Percentiles rank a stretch among this genome's conserved stretches.
Conservation (phyloP, 805 yeast species). For the Pichia manshurica region DNA sequence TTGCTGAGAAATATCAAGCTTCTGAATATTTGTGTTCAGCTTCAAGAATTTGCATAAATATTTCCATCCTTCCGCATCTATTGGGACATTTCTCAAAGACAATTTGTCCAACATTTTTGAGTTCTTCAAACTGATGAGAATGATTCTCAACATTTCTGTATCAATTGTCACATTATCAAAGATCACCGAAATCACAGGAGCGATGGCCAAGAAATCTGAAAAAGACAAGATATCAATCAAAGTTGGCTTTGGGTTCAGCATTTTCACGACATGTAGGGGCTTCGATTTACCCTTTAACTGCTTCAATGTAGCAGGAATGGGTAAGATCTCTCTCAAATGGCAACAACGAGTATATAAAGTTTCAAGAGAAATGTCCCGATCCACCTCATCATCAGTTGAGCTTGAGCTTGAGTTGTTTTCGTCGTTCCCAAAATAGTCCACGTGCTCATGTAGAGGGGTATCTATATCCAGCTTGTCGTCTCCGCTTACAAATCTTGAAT, state of each 20-base stretch:
- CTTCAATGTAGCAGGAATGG: constrained; percentile 47
- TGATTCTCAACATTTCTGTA: constrained; percentile 46
- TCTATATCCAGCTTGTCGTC: constrained; percentile 48
- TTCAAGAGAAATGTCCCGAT: constrained; percentile 38
- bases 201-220: constrained; percentile 51
- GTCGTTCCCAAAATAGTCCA: constrained; percentile 29
- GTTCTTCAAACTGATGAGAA: constrained; percentile 40
- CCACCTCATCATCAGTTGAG: constrained; percentile 22
- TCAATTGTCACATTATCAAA: constrained; percentile 54
- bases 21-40: constrained; percentile 38
- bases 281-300: constrained; percentile 46
- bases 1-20: constrained; percentile 54
- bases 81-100: constrained; percentile 50
- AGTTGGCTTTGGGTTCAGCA: constrained; percentile 55
- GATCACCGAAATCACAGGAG: constrained; percentile 49
- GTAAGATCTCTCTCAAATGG: constrained; percentile 43
- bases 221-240: constrained; percentile 52
- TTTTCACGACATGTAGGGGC: constrained; percentile 49
- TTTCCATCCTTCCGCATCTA: constrained; percentile 47
- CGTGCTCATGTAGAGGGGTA: constrained; percentile 54
- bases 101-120: constrained; percentile 44
- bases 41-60: constrained; percentile 44
- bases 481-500: background rate
- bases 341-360: constrained; percentile 46
- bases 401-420: constrained; percentile 6